phyloP scores from a whole-genome alignment of 306 rosid genomes.

The Prunus mongolica region DNA sequence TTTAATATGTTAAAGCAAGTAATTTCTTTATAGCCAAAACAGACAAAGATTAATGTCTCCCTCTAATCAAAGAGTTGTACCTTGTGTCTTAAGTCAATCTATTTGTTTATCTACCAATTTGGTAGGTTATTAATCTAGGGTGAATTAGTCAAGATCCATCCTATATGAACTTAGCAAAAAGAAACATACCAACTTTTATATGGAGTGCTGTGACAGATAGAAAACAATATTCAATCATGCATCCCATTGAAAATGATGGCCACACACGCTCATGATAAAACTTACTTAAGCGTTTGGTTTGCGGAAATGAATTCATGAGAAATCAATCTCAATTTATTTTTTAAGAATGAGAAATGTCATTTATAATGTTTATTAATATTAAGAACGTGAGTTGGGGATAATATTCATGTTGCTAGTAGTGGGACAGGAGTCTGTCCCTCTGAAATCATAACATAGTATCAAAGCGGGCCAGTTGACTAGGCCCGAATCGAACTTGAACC shows the following conservation, averaged over 20 bases:
- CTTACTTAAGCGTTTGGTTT: too few species aligned
- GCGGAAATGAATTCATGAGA: too few species aligned
- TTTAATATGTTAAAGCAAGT: too few species aligned
- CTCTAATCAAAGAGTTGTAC: background rate
- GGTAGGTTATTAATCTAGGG: background rate
- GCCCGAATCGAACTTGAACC: too few species aligned
- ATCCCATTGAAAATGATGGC: background rate
- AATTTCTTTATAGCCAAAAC: background rate
- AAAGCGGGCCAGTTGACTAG: too few species aligned
- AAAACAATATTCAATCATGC: background rate
- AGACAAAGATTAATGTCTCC: background rate
- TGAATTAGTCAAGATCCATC: background rate
- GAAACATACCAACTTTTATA: background rate
- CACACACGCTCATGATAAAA: background rate
- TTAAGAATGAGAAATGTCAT: too few species aligned
- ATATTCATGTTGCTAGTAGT: too few species aligned
- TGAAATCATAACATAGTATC: too few species aligned
- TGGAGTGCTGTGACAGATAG: background rate
- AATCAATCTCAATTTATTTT: too few species aligned
- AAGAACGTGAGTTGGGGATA: too few species aligned
- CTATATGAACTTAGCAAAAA: too few species aligned
- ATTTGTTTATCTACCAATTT: background rate
- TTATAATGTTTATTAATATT: too few species aligned
- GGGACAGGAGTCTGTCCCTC: fast-evolving
- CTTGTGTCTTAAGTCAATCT: background rate